phyloP scores from a whole-genome alignment of 2,329 filamentous ascomycete genomes.

The Rhynchosporium graminicola region DNA sequence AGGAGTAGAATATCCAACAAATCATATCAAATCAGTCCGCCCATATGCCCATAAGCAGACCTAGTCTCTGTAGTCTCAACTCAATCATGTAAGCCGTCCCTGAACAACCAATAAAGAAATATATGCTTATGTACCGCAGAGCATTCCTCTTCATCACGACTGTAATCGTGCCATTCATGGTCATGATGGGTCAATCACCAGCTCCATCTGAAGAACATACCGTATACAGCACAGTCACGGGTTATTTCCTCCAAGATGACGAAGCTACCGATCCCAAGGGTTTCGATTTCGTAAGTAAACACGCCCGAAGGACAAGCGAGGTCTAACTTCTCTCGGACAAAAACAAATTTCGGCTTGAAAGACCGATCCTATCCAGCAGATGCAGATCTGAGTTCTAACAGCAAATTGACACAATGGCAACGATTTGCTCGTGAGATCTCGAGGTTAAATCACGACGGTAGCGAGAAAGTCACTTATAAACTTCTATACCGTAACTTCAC shows the following conservation, averaged over 20 bases:
- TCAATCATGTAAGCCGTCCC: slow-evolving; percentile 1
- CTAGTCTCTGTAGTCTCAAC: slow-evolving; percentile 4
- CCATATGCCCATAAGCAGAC: neutral
- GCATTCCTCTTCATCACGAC: slow-evolving; percentile 33
- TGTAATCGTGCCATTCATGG: slow-evolving; percentile 28
- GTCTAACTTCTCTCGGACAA: slow-evolving; percentile 47
- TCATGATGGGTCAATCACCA: slow-evolving; percentile 34
- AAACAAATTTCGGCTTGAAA: slow-evolving; percentile 65
- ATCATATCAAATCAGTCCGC: neutral
- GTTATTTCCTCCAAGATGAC: slow-evolving; percentile 67
- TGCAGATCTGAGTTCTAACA: slow-evolving; percentile 43
- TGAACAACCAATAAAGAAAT: neutral
- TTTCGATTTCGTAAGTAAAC: slow-evolving; percentile 64
- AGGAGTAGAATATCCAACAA: neutral
- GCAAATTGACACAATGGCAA: slow-evolving; percentile 59
- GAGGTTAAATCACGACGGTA: slow-evolving; percentile 51
- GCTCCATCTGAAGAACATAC: slow-evolving; percentile 36
- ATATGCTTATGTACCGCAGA: slow-evolving; percentile 20
- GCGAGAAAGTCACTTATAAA: slow-evolving; percentile 57
- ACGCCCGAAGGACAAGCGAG: slow-evolving; percentile 47
- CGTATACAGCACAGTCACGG: slow-evolving; percentile 59
- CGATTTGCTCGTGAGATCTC: slow-evolving; percentile 61
- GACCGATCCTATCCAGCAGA: slow-evolving; percentile 62
- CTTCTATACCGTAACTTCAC: slow-evolving; percentile 53
- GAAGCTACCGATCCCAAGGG: slow-evolving; percentile 53